A percentile compares a stretch with the other conserved stretches of the same genome.
phyloP scores from a whole-genome alignment of 441 rosid species.

The Flueggea neowawraea region DNA sequence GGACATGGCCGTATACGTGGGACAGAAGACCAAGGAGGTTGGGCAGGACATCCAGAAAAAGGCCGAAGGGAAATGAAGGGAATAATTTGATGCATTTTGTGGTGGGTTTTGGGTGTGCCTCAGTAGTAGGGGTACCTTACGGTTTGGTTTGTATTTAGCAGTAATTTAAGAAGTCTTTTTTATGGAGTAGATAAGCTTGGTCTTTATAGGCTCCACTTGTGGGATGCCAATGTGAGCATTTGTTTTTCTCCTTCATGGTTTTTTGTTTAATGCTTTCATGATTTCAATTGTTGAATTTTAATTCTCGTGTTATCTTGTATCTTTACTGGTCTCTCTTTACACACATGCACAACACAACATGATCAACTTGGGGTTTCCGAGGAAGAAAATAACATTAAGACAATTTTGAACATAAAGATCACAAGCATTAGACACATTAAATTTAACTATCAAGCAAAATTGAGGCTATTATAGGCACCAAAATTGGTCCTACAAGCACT shows the following conservation, averaged over 20 bases:
- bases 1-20: conserved; percentile 40
- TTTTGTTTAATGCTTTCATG: not conserved
- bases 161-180: too few species aligned
- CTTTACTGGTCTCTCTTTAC: too few species aligned
- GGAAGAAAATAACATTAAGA: too few species aligned
- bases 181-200: too few species aligned
- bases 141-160: too few species aligned
- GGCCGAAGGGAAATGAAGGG: conserved; percentile 23
- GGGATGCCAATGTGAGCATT: conserved; percentile 5
- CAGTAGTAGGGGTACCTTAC: not conserved
- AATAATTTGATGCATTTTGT: not conserved
- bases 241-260: not conserved
- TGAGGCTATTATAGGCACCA: too few species aligned
- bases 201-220: not conserved
- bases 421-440: too few species aligned
- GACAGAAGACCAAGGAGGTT: conserved; percentile 64
- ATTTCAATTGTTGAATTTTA: conserved; percentile 12
- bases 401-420: too few species aligned
- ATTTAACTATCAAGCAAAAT: too few species aligned
- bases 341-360: too few species aligned
- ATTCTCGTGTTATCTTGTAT: not conserved
- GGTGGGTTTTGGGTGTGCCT: not conserved
- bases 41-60: conserved; percentile 45
- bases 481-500: too few species aligned
- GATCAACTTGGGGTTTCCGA: too few species aligned